phyloP scores from a whole-genome alignment of 805 yeast species.

The Candida taoyuanica region DNA sequence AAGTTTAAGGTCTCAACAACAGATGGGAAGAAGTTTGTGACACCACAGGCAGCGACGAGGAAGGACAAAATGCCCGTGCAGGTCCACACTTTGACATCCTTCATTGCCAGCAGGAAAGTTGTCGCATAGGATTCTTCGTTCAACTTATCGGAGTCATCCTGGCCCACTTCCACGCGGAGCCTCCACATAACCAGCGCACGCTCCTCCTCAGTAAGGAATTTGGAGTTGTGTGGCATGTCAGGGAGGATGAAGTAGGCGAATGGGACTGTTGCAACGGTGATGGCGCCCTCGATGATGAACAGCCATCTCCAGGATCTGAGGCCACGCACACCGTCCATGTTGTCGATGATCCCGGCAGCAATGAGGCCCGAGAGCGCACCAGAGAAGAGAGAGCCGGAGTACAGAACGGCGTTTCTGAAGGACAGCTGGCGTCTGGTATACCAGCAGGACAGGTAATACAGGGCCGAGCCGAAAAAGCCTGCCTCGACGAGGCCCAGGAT shows the following conservation, averaged over 20 bases:
- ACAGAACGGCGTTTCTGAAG: slow-evolving; percentile 48
- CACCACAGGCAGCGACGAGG: slow-evolving; percentile 56
- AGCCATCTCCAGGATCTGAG: slow-evolving; percentile 64
- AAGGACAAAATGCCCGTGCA: slow-evolving; percentile 38
- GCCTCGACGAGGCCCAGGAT: slow-evolving; percentile 42
- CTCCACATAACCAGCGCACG: slow-evolving; percentile 32
- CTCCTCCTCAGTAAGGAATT: slow-evolving; percentile 41
- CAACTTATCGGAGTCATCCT: slow-evolving; percentile 25
- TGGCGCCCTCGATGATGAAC: slow-evolving; percentile 56
- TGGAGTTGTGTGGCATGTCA: slow-evolving; percentile 48
- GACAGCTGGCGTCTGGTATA: slow-evolving; percentile 43
- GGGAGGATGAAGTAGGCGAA: slow-evolving; percentile 46
- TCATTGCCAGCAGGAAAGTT: slow-evolving; percentile 33
- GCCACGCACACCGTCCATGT: slow-evolving; percentile 36
- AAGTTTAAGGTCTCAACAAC: slow-evolving; percentile 54
- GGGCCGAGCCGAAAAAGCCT: slow-evolving; percentile 47
- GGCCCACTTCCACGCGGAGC: slow-evolving; percentile 26
- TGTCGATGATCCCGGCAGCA: slow-evolving; percentile 47
- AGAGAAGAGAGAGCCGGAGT: slow-evolving; percentile 50
- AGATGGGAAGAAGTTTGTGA: slow-evolving; percentile 57
- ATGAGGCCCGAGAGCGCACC: slow-evolving; percentile 49
- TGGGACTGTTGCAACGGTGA: slow-evolving; percentile 45
- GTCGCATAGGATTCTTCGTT: slow-evolving; percentile 30
- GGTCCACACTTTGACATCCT: slow-evolving; percentile 45
- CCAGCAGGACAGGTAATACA: slow-evolving; percentile 50